phyloP scores from a whole-genome alignment of 495 filamentous ascomycete species.

The Friedmanniomyces simplex region DNA sequence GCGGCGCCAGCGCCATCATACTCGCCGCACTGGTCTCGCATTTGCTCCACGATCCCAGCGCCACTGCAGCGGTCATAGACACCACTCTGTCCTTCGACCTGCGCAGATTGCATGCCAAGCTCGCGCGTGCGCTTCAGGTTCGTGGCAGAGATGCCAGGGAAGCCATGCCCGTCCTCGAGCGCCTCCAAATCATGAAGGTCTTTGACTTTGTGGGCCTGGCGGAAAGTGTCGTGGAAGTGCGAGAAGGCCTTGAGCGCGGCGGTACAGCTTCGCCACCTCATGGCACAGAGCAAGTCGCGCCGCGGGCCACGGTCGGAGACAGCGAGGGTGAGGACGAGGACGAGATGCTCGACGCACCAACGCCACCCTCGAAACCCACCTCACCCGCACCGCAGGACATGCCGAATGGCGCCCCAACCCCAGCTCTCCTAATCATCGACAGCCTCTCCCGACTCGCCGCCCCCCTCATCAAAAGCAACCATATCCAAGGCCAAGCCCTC shows the following conservation, averaged over 20 bases:
- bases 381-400: background rate
- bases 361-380: background rate
- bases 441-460: conserved; percentile 37
- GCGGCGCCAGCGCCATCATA: conserved; percentile 9
- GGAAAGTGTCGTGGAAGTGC: conserved; percentile 44
- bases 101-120: conserved; percentile 2
- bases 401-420: background rate
- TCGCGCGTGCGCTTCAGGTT: background rate
- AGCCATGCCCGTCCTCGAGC: conserved; percentile 34
- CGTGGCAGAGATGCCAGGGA: background rate
- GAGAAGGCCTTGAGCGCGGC: conserved; percentile 15
- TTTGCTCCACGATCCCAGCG: conserved; percentile 14
- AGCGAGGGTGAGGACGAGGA: conserved; percentile 29
- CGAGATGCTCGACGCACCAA: conserved; percentile 12
- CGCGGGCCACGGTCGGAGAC: conserved; percentile 17
- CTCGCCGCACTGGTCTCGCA: conserved; percentile 17
- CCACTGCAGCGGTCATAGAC: conserved; percentile 27
- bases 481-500: conserved; percentile 23
- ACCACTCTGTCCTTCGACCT: conserved; percentile 26
- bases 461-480: conserved; percentile 22
- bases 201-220: conserved; percentile 50
- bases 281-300: too few species aligned
- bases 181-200: conserved; percentile 44
- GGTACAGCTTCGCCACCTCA: background rate
- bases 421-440: conserved; percentile 28